These are phyloP conservation scores for Pleurotus giganteus DNA, from an alignment of 768 basidiomycete genomes.

Conservation along the genomic window DNA sequence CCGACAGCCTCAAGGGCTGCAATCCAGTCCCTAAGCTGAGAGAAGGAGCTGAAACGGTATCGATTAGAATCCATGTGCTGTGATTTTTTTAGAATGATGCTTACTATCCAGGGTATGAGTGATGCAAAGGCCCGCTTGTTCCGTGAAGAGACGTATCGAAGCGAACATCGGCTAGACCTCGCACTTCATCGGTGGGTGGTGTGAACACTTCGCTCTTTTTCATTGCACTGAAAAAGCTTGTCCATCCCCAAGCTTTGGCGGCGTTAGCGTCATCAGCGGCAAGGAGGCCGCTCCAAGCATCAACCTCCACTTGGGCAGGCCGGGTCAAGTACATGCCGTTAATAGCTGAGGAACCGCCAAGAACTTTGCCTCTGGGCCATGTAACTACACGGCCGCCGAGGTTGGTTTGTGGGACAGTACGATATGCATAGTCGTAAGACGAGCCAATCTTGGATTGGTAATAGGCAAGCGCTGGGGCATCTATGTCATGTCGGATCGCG, in stretches of 20 bases:
- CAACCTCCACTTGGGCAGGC: constrained; percentile 42
- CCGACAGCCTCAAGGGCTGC: constrained; percentile 44
- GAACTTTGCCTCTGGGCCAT: constrained; percentile 40
- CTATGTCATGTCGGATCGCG: constrained; percentile 39
- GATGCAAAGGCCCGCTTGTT: constrained; percentile 42
- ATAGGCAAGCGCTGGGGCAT: constrained; percentile 42
- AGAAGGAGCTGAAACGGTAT: constrained; percentile 37
- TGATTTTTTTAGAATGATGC: constrained; percentile 14
- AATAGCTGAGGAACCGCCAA: constrained; percentile 45
- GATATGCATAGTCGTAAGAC: constrained; percentile 35
- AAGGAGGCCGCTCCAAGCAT: constrained; percentile 30
- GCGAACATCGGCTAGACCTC: constrained; percentile 40
- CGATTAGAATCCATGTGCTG: background rate
- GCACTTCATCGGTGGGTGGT: constrained; percentile 40
- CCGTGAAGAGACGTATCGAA: constrained; percentile 48
- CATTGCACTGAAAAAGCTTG: constrained; percentile 40
- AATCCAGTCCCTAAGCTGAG: constrained; percentile 56
- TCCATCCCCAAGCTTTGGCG: constrained; percentile 36
- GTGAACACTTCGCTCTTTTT: constrained; percentile 57
- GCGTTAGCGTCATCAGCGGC: constrained; percentile 32
- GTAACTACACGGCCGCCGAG: background rate
- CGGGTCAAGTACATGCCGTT: constrained; percentile 48
- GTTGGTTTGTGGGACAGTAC: background rate
- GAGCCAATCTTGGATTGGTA: constrained; percentile 31
- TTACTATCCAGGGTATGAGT: constrained; percentile 50